phyloP scores from a whole-genome alignment of 2,329 filamentous ascomycete species.

The Emydomyces testavorans region DNA sequence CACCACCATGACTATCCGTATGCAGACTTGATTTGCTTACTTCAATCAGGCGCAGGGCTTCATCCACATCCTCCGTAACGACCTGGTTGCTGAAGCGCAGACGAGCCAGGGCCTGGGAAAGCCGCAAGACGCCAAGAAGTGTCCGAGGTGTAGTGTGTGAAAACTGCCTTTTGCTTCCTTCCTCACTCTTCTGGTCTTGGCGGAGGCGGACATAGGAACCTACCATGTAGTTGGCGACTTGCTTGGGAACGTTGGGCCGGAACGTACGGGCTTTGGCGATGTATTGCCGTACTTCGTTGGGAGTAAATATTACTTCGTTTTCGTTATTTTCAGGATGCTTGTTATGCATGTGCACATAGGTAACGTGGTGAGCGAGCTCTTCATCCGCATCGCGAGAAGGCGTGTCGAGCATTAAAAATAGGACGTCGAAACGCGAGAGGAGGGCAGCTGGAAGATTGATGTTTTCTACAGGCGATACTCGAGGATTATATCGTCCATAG shows the following conservation, averaged over 20 bases:
- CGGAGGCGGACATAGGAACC: slow-evolving; percentile 93
- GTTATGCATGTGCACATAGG: slow-evolving; percentile 94
- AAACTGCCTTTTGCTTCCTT: slow-evolving; percentile 83
- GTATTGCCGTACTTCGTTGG: slow-evolving; percentile 89
- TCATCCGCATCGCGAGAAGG: slow-evolving; percentile 81
- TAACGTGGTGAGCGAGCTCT: slow-evolving; percentile 88
- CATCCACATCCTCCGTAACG: slow-evolving; percentile 85
- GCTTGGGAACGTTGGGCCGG: slow-evolving; percentile 72
- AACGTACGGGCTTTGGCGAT: slow-evolving; percentile 84
- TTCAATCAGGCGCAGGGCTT: slow-evolving; percentile 80
- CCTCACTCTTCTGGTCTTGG: slow-evolving; percentile 80
- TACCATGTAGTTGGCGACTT: slow-evolving; percentile 89
- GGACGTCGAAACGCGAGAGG: slow-evolving; percentile 89
- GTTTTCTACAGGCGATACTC: slow-evolving; percentile 93
- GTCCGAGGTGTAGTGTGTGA: slow-evolving; percentile 90
- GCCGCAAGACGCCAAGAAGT: slow-evolving; percentile 78
- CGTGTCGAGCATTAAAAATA: slow-evolving; percentile 94
- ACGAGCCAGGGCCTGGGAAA: slow-evolving; percentile 85
- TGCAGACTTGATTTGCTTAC: slow-evolving; percentile 87
- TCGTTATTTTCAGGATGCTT: slow-evolving; percentile 69
- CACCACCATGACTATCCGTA: slow-evolving; percentile 51
- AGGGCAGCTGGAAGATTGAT: slow-evolving; percentile 98
- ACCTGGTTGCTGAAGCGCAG: slow-evolving; percentile 79
- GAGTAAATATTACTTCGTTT: slow-evolving; percentile 67
- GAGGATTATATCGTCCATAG: slow-evolving; percentile 95